These are phyloP conservation scores for Trichoderma parareesei DNA, from an alignment of 495 filamentous ascomycete species.

Conservation along the genomic window DNA sequence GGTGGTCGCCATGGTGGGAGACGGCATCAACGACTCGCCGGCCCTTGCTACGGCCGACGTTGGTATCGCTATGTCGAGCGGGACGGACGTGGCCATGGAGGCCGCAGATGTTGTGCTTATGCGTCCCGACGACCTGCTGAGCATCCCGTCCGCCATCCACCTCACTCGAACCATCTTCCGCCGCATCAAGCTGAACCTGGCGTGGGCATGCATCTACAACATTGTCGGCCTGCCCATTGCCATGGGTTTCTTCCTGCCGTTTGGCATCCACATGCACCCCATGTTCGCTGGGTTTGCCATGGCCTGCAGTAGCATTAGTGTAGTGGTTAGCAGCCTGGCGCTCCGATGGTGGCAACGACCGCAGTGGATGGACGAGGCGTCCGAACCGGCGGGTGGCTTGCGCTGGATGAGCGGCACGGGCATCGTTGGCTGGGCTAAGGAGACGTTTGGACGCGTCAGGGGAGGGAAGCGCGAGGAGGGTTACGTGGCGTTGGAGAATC, in stretches of 20 bases:
- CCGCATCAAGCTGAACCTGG: conserved; percentile 87
- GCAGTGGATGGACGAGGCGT: conserved; percentile 75
- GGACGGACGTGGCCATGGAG: conserved; percentile 97
- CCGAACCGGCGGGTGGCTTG: conserved; percentile 44
- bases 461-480: conserved; percentile 41
- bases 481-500: conserved; percentile 48
- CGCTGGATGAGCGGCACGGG: conserved; percentile 40
- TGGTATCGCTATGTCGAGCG: conserved; percentile 84
- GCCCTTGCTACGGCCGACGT: conserved; percentile 88
- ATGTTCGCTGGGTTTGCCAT: conserved; percentile 95
- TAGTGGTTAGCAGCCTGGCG: conserved; percentile 74
- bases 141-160: conserved; percentile 76
- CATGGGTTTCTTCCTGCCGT: conserved; percentile 88
- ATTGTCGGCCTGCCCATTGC: conserved; percentile 87
- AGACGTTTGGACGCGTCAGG: conserved; percentile 24
- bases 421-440: conserved; percentile 30
- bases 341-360: conserved; percentile 86
- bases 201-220: conserved; percentile 92
- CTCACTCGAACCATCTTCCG: conserved; percentile 80
- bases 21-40: conserved; percentile 98
- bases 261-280: conserved; percentile 80
- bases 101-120: conserved; percentile 95
- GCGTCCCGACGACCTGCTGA: conserved; percentile 83
- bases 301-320: conserved; percentile 82
- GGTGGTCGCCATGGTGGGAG: conserved; percentile 92